phyloP scores from a whole-genome alignment of 768 basidiomycete genomes.

The Boletus vermiculosoides region DNA sequence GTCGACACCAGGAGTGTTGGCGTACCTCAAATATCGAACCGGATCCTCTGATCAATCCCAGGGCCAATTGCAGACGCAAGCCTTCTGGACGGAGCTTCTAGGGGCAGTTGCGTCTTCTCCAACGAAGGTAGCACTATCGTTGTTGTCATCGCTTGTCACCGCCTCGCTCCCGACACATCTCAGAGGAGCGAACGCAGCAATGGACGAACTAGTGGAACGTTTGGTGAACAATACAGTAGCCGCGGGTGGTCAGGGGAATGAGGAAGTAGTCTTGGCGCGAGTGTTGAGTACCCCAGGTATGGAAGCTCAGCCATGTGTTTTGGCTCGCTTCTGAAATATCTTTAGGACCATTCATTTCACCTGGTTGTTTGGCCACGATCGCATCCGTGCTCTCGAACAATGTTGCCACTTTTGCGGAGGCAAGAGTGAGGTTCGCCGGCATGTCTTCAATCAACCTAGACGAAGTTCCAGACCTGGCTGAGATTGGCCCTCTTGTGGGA shows the following conservation, averaged over 20 bases:
- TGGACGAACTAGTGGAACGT: slow-evolving; percentile 43
- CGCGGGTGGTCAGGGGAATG: not conserved
- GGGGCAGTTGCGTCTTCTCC: slow-evolving; percentile 36
- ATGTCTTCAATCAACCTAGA: slow-evolving; percentile 1
- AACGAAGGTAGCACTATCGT: slow-evolving; percentile 31
- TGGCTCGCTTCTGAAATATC: not conserved
- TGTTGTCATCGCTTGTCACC: slow-evolving; percentile 43
- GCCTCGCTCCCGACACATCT: slow-evolving; percentile 45
- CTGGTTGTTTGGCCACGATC: slow-evolving; percentile 15
- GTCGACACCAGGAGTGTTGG: slow-evolving; percentile 46
- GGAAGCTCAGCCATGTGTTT: not conserved
- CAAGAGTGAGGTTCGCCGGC: slow-evolving; percentile 12
- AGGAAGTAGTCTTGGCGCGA: not conserved
- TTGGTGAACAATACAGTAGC: slow-evolving; percentile 12
- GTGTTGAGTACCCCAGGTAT: slow-evolving; percentile 24
- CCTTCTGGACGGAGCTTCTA: slow-evolving; percentile 38
- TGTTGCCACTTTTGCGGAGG: slow-evolving; percentile 15
- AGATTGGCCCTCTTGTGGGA: slow-evolving; percentile 3
- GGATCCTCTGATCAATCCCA: slow-evolving; percentile 3
- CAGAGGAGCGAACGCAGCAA: slow-evolving; percentile 40
- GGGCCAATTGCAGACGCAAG: slow-evolving; percentile 15
- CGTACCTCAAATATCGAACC: slow-evolving; percentile 44
- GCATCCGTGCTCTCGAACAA: slow-evolving; percentile 16
- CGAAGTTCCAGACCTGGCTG: not conserved
- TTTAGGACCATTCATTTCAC: slow-evolving; percentile 25